These are phyloP conservation scores for Phaeosphaeria sp. DNA, from an alignment of 2,329 filamentous ascomycete genomes.

Conservation along the genomic window DNA sequence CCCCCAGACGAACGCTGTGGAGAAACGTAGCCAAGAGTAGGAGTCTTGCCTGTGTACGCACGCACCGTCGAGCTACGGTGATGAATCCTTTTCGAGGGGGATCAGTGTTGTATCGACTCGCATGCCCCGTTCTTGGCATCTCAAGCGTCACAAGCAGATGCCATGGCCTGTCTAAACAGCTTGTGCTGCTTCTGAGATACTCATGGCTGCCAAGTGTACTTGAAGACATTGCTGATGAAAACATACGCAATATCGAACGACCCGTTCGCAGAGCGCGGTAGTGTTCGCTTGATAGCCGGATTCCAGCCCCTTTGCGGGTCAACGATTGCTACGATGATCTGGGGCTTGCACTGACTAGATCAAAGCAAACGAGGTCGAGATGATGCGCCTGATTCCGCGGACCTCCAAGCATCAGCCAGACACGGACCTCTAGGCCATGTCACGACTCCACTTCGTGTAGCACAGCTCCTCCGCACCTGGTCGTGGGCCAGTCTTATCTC, in stretches of 20 bases:
- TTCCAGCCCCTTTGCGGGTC: not conserved
- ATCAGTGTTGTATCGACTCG: slow-evolving; percentile 11
- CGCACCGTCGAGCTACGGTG: slow-evolving; percentile 18
- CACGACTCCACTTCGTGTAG: slow-evolving; percentile 19
- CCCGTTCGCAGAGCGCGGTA: too few species aligned
- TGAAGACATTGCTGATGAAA: not conserved
- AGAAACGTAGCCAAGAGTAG: slow-evolving; percentile 30
- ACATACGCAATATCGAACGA: too few species aligned
- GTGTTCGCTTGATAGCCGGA: too few species aligned
- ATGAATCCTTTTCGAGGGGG: slow-evolving; percentile 19
- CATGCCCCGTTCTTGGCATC: slow-evolving; percentile 3
- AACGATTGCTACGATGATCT: not conserved
- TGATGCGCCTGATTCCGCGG: not conserved
- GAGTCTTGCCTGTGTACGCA: slow-evolving; percentile 13
- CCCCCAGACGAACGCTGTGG: slow-evolving; percentile 30
- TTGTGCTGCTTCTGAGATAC: not conserved
- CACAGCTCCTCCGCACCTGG: slow-evolving; percentile 15
- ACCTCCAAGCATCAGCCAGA: slow-evolving; percentile 6
- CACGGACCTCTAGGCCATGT: slow-evolving; percentile 22
- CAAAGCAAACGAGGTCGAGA: not conserved
- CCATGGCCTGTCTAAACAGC: not conserved
- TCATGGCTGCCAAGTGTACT: not conserved
- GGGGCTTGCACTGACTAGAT: not conserved
- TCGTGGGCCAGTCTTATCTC: slow-evolving; percentile 24
- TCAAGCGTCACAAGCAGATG: not conserved